Percentiles rank a stretch among this genome's conserved stretches.
These are phyloP conservation scores for Picea sitchensis DNA, from an alignment of 75 land plant genomes.

Conservation along the genomic window DNA sequence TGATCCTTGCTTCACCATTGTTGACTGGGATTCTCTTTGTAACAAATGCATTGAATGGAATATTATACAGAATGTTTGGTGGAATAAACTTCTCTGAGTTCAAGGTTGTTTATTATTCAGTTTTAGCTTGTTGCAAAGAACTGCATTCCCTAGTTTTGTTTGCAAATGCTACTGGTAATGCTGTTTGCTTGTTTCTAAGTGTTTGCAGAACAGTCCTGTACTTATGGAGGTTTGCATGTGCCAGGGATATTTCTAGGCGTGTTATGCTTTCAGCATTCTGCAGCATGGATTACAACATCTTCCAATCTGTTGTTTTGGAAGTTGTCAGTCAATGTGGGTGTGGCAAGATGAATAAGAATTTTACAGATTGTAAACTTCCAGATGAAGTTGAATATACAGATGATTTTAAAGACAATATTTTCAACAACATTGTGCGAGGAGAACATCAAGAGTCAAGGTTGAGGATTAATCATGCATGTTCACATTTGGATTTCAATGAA, in stretches of 20 bases:
- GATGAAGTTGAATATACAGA: neutral
- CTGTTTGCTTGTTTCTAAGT: neutral
- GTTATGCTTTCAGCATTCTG: constrained; percentile 35
- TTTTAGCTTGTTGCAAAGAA: neutral
- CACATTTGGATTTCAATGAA: constrained; percentile 2
- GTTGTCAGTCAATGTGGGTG: constrained; percentile 19
- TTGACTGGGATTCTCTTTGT: neutral
- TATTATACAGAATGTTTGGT: neutral
- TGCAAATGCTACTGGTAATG: neutral
- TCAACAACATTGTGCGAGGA: neutral
- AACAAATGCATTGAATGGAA: neutral
- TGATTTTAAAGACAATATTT: neutral
- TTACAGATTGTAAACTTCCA: constrained; percentile 5
- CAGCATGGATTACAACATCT: constrained; percentile 19
- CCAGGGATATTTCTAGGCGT: constrained; percentile 50
- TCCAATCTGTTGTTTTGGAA: constrained; percentile 32
- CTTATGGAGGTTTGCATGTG: constrained; percentile 21
- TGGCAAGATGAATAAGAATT: neutral
- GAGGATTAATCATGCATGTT: neutral
- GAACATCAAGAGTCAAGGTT: constrained; percentile 12
- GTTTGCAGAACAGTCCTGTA: neutral
- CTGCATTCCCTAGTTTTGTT: neutral
- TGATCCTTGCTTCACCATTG: neutral
- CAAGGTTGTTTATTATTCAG: neutral
- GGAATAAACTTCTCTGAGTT: neutral